Conservation (phyloP, 2,329 filamentous ascomycete species). For the Bipolaris bicolor region DNA sequence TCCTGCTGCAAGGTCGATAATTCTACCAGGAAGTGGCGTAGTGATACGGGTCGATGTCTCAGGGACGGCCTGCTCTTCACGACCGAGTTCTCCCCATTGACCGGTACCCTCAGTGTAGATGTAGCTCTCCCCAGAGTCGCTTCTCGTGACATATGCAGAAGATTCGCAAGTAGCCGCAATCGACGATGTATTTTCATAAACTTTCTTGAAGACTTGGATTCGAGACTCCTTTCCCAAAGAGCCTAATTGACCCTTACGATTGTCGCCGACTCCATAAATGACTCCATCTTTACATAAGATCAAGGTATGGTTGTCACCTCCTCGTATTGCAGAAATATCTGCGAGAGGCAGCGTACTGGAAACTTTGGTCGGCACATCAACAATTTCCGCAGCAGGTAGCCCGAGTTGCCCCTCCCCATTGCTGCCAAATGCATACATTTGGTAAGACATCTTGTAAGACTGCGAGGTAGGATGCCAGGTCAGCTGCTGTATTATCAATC, state of each 20-base stretch:
- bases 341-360: slow-evolving; percentile 6
- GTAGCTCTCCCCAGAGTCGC: not conserved
- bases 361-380: slow-evolving; percentile 24
- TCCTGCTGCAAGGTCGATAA: slow-evolving; percentile 72
- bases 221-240: not conserved
- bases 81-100: slow-evolving; percentile 38
- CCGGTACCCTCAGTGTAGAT: slow-evolving; percentile 26
- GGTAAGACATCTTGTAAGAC: slow-evolving; percentile 20
- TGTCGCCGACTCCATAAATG: slow-evolving; percentile 71
- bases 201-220: not conserved
- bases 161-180: slow-evolving; percentile 36
- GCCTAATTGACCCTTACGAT: slow-evolving; percentile 56
- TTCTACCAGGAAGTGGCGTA: slow-evolving; percentile 4
- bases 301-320: slow-evolving; percentile 89
- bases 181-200: slow-evolving; percentile 5
- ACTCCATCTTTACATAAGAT: slow-evolving; percentile 66
- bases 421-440: slow-evolving; percentile 57
- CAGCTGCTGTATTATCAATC: not conserved
- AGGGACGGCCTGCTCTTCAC: not conserved
- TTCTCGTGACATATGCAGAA: slow-evolving; percentile 29
- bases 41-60: not conserved
- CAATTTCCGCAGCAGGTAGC: slow-evolving; percentile 53
- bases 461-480: not conserved
- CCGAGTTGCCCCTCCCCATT: slow-evolving; percentile 61
- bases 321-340: slow-evolving; percentile 49